Conservation (phyloP, 148 eudicot species). For the Euryodendron excelsum region DNA sequence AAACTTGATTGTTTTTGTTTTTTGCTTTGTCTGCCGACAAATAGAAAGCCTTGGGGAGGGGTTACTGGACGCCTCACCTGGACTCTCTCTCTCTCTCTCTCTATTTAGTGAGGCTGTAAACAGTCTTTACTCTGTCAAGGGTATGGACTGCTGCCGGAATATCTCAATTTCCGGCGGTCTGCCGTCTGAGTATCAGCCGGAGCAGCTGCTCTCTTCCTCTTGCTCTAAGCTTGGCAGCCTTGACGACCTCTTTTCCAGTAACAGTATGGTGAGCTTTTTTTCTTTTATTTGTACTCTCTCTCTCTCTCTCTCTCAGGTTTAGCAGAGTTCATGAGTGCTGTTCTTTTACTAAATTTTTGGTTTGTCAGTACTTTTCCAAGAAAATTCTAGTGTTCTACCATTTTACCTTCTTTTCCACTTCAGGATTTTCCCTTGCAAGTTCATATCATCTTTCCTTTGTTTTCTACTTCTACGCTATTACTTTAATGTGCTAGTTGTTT, state of each 20-base stretch:
- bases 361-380: neutral
- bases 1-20: constrained; percentile 5
- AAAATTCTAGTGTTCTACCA: neutral
- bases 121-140: neutral
- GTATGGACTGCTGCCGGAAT: constrained; percentile 24
- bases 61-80: neutral
- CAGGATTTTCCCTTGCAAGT: neutral
- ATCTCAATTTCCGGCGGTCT: constrained; percentile 17
- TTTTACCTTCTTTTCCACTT: constrained; percentile 9
- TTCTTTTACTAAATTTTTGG: neutral
- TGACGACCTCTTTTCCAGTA: constrained; percentile 28
- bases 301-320: constrained; percentile 6
- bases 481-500: too few species aligned
- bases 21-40: constrained; percentile 19
- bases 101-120: neutral
- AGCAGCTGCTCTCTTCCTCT: constrained; percentile 16
- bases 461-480: neutral
- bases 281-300: neutral
- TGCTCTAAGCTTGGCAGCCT: constrained; percentile 21
- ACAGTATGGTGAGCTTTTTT: constrained; percentile 19
- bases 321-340: too few species aligned
- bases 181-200: constrained; percentile 9
- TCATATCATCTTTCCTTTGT: neutral
- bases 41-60: constrained; percentile 1
- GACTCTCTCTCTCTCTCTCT: constrained; percentile 3